phyloP scores from a whole-genome alignment of 2,329 filamentous ascomycete species.

The Talaromyces rugulosus region DNA sequence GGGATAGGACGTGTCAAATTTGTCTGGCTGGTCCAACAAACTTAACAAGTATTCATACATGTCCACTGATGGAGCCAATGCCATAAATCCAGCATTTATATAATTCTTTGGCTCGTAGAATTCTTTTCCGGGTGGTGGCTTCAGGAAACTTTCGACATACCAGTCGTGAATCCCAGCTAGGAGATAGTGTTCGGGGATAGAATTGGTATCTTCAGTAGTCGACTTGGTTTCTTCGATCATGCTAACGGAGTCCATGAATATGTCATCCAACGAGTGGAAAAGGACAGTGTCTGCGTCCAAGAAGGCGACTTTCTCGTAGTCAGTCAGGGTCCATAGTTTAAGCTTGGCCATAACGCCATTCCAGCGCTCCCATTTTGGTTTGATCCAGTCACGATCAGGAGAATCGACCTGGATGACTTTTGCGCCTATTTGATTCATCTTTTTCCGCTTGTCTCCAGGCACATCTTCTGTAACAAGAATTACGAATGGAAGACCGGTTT shows the following conservation, averaged over 20 bases:
- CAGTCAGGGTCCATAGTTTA: not conserved
- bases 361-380: not conserved
- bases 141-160: not conserved
- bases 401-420: not conserved
- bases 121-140: not conserved
- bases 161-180: not conserved
- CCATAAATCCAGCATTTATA: not conserved
- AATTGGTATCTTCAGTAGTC: not conserved
- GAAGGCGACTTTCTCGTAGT: slow-evolving; percentile 14
- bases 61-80: not conserved
- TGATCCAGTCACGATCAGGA: not conserved
- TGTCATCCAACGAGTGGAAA: slow-evolving; percentile 9
- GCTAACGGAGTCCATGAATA: not conserved
- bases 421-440: not conserved
- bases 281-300: slow-evolving; percentile 14
- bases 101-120: not conserved
- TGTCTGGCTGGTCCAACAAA: not conserved
- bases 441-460: not conserved
- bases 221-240: not conserved
- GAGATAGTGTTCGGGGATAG: not conserved
- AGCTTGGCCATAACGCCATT: not conserved
- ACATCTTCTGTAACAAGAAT: not conserved
- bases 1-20: not conserved
- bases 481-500: not conserved
- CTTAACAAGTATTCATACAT: not conserved